These are phyloP conservation scores for Salicornia ramosissima DNA, from an alignment of 148 eudicot genomes.

Conservation along the genomic window DNA sequence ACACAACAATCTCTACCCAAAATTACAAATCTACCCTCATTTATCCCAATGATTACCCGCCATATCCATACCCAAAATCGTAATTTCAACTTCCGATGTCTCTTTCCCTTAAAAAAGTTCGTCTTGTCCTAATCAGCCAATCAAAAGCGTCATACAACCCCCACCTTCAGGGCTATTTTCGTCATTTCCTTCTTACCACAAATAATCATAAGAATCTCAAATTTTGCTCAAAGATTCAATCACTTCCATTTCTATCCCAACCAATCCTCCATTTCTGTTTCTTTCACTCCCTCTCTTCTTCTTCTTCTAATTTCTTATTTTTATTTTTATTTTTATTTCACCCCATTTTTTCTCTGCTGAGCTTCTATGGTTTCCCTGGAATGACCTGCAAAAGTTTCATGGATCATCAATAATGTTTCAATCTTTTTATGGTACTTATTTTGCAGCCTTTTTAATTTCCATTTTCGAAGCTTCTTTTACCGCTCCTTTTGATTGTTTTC, in stretches of 20 bases:
- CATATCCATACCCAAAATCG: constrained; percentile 7
- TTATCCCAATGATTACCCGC: neutral
- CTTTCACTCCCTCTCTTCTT: constrained; percentile 1
- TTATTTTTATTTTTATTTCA: neutral
- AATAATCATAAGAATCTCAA: constrained; percentile 7
- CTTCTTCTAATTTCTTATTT: neutral
- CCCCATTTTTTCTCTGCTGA: neutral
- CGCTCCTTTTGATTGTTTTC: neutral
- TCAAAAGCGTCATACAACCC: constrained; percentile 19
- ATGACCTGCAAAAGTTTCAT: constrained; percentile 13
- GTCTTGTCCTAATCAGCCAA: constrained; percentile 33
- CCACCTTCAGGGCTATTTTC: constrained; percentile 18
- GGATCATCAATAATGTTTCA: constrained; percentile 19
- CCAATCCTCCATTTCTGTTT: neutral
- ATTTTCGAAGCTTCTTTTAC: neutral
- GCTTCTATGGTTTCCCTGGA: constrained; percentile 21
- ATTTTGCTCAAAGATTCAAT: constrained; percentile 25
- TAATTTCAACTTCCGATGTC: neutral
- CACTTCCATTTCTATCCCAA: constrained; percentile 17
- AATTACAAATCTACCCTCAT: neutral
- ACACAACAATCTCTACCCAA: neutral
- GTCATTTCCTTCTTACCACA: constrained; percentile 12
- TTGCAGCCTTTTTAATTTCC: neutral
- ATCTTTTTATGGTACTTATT: constrained; percentile 20
- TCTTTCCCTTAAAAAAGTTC: constrained; percentile 28